Evolutionary conservation across 768 basidiomycete genomes (phyloP).

Genomic region (Cyclocybe aegerita): DNA sequence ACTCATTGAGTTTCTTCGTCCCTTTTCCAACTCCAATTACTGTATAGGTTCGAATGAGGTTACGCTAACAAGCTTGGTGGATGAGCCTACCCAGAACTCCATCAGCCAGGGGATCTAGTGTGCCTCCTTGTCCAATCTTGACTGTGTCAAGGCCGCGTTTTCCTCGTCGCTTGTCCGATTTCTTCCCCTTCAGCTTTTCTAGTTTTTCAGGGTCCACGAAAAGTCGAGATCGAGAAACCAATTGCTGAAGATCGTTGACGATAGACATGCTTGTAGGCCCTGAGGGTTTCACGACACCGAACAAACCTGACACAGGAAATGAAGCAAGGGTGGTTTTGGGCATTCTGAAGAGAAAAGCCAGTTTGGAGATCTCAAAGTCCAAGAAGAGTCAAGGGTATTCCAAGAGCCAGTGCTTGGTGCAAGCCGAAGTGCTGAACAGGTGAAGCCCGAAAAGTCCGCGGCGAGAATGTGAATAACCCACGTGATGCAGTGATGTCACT

Average conservation of each 20-base stretch:
- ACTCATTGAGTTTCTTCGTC: slow-evolving; percentile 82
- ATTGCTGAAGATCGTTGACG: slow-evolving; percentile 79
- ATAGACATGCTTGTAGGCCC: slow-evolving; percentile 92
- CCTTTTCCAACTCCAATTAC: slow-evolving; percentile 89
- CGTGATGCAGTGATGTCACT: too few relatives aligned
- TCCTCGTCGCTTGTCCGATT: slow-evolving; percentile 38
- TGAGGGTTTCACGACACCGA: slow-evolving; percentile 89
- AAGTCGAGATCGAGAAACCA: slow-evolving; percentile 74
- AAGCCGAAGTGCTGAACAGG: background rate
- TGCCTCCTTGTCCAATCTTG: slow-evolving; percentile 93
- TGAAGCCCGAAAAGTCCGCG: too few relatives aligned
- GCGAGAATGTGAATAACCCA: too few relatives aligned
- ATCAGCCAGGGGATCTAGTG: slow-evolving; percentile 94
- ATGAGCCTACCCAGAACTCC: slow-evolving; percentile 77
- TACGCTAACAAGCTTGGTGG: background rate
- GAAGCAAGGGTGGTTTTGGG: slow-evolving; percentile 57
- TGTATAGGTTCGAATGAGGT: slow-evolving; percentile 26
- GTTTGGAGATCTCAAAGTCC: background rate
- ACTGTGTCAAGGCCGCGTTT: slow-evolving; percentile 49
- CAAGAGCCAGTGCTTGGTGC: too few relatives aligned
- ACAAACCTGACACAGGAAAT: slow-evolving; percentile 75
- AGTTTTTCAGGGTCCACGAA: slow-evolving; percentile 70
- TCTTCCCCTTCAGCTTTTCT: slow-evolving; percentile 49
- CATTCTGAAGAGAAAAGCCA: slow-evolving; percentile 39
- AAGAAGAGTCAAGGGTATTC: background rate